phyloP scores from a whole-genome alignment of 192 early-diverging fungal genomes.

The Nowakowskiella sp. region DNA sequence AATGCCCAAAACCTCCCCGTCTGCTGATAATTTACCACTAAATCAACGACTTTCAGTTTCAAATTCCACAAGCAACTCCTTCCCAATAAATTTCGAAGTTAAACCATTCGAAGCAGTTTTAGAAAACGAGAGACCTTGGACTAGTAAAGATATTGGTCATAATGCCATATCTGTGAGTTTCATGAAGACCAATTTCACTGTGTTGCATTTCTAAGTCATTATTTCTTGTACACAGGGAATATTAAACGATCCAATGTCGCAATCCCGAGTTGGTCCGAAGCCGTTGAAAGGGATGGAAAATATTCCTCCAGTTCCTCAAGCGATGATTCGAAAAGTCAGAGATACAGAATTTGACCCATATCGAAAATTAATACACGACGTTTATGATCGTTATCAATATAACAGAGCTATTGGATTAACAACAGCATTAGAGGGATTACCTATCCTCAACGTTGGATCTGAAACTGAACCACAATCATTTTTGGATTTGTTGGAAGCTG shows the following conservation, averaged over 20 bases:
- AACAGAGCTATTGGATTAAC: slow-evolving; percentile 50
- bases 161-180: slow-evolving; percentile 58
- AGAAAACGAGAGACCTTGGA: slow-evolving; percentile 47
- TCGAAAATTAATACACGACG: slow-evolving; percentile 56
- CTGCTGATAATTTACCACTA: no score
- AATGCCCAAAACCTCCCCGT: no score
- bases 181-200: background rate
- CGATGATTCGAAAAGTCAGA: slow-evolving; percentile 58
- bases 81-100: no score
- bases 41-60: no score
- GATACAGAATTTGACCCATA: slow-evolving; percentile 82
- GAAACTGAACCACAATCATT: slow-evolving; percentile 4
- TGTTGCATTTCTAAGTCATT: background rate
- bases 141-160: slow-evolving; percentile 65
- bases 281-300: slow-evolving; percentile 30
- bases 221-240: slow-evolving; percentile 45
- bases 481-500: slow-evolving; percentile 8
- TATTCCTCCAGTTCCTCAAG: slow-evolving; percentile 44
- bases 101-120: slow-evolving; percentile 23
- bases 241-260: slow-evolving; percentile 58
- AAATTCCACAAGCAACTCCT: no score
- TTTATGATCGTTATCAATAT: slow-evolving; percentile 71
- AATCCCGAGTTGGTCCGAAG: slow-evolving; percentile 33
- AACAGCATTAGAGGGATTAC: slow-evolving; percentile 45
- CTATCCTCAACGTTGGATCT: slow-evolving; percentile 24